Evolutionary conservation across 108 stramenopile species (phyloP).

Genomic region (Nitzschia inconspicua): DNA sequence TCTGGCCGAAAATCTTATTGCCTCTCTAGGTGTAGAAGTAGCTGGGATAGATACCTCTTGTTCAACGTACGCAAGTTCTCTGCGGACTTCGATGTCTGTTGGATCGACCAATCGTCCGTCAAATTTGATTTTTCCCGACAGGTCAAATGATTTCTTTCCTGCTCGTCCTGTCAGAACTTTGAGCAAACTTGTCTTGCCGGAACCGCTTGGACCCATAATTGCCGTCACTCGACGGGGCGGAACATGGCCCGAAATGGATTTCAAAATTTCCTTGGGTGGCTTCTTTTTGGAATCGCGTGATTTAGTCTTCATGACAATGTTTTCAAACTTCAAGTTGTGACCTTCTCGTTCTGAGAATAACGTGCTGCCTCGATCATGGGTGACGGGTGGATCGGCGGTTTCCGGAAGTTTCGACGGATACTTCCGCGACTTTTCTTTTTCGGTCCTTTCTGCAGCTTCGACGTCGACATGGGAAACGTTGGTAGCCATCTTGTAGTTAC

Average conservation of each 20-base stretch:
- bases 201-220: conserved; percentile 6
- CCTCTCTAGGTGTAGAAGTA: conserved; percentile 69
- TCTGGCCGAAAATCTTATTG: conserved; percentile 65
- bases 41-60: conserved; percentile 68
- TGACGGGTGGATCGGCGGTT: no score
- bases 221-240: conserved; percentile 2
- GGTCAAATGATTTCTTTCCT: conserved; percentile 1
- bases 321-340: conserved; percentile 2
- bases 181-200: conserved; percentile 51
- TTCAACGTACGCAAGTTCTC: conserved; percentile 65
- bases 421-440: no score
- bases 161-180: conserved; percentile 64
- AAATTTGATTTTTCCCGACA: conserved; percentile 35
- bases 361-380: no score
- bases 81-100: conserved; percentile 35
- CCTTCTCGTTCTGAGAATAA: conserved; percentile 1
- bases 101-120: conserved; percentile 42
- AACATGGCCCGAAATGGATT: background rate
- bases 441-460: no score
- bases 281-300: background rate
- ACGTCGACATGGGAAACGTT: no score
- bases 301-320: background rate
- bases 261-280: background rate
- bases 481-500: no score
- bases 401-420: no score